phyloP scores from a whole-genome alignment of 2,329 filamentous ascomycete genomes.

The Aspergillus versicolor region DNA sequence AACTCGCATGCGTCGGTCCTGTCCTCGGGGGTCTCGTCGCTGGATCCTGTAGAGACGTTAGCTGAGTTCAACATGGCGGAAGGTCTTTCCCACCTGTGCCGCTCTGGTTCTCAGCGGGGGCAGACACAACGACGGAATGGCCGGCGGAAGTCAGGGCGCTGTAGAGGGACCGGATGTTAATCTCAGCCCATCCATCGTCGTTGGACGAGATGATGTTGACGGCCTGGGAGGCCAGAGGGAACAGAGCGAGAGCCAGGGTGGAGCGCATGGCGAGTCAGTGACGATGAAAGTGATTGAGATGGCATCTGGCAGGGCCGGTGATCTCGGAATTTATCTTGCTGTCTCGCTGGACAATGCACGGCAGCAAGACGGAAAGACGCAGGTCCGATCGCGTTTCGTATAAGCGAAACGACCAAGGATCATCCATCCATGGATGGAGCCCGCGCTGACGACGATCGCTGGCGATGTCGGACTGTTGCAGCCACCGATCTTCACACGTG shows the following conservation, averaged over 20 bases:
- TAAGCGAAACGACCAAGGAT: neutral
- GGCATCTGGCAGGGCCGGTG: neutral
- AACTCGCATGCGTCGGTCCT: conserved; percentile 59
- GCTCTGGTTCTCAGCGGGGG: conserved; percentile 65
- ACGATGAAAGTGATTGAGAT: neutral
- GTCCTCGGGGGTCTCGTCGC: conserved; percentile 48
- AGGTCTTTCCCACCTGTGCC: conserved; percentile 50
- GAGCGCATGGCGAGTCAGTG: conserved; percentile 22
- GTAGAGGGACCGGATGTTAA: conserved; percentile 63
- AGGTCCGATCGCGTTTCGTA: too few relatives aligned
- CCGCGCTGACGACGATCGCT: neutral
- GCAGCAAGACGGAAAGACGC: neutral
- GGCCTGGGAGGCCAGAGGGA: conserved; percentile 25
- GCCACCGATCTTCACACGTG: conserved; percentile 5
- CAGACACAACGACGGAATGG: conserved; percentile 64
- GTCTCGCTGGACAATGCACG: neutral
- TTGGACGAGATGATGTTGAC: conserved; percentile 65
- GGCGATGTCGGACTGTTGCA: neutral
- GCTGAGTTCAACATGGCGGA: neutral
- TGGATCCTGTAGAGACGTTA: conserved; percentile 49
- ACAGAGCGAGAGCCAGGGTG: conserved; percentile 18
- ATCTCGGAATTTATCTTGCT: conserved; percentile 6
- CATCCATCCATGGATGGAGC: too few relatives aligned
- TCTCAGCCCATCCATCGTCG: conserved; percentile 73
- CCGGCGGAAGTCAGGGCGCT: conserved; percentile 55